Evolutionary conservation across 2,329 filamentous ascomycete genomes (phyloP).

Genomic region (Aspergillus calidoustus): DNA sequence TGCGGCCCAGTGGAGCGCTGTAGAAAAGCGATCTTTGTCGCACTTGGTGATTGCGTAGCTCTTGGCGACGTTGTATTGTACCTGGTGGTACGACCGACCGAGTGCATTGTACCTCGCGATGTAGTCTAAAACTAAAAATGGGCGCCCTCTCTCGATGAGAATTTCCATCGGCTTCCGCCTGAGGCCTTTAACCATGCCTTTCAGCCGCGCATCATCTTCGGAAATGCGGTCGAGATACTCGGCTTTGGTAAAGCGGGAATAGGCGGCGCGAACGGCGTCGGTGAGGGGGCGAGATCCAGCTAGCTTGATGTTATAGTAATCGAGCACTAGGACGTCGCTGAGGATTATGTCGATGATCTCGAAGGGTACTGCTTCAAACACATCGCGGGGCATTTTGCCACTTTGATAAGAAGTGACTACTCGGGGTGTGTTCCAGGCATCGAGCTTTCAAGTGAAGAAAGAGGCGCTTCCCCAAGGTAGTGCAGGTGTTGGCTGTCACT

Average conservation of each 20-base stretch:
- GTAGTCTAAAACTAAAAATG: neutral
- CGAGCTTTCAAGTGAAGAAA: too few species aligned
- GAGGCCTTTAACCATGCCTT: neutral
- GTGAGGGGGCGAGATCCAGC: neutral
- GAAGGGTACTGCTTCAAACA: neutral
- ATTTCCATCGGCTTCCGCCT: neutral
- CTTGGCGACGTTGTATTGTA: neutral
- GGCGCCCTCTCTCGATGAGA: neutral
- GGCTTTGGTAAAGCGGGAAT: neutral
- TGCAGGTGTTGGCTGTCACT: too few species aligned
- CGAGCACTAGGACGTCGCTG: neutral
- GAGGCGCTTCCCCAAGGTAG: too few species aligned
- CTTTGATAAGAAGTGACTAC: too few species aligned
- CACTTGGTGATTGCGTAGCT: neutral
- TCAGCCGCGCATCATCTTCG: neutral
- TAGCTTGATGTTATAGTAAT: slow-evolving; percentile 4
- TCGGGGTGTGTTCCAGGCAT: neutral
- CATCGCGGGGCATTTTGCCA: too few species aligned
- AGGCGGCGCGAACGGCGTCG: neutral
- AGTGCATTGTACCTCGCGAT: neutral
- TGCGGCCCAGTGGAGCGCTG: neutral
- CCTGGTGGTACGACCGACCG: neutral
- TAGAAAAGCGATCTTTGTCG: neutral
- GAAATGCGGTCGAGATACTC: neutral
- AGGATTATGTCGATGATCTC: neutral